Conservation (phyloP, 495 filamentous ascomycete genomes). For the Neurospora sp. region DNA sequence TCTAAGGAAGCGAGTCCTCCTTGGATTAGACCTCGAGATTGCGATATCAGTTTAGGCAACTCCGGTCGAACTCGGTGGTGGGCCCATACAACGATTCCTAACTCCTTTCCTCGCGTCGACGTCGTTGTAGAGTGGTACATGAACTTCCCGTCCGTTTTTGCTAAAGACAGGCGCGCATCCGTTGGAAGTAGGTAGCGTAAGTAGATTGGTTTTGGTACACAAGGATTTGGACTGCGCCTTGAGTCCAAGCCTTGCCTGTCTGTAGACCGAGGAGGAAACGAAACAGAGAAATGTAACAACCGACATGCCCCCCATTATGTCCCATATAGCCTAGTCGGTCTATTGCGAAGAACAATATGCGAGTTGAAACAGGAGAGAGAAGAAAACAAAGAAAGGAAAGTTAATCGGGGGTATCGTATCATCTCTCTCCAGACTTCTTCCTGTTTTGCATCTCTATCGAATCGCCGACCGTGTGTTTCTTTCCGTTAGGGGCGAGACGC, state of each 20-base stretch:
- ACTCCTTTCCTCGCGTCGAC: neutral
- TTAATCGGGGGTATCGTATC: neutral
- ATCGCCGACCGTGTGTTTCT: conserved; percentile 13
- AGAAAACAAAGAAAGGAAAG: neutral
- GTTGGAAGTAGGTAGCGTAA: neutral
- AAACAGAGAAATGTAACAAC: neutral
- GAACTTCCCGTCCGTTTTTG: neutral
- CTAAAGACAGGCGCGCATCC: neutral
- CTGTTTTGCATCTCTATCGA: conserved; percentile 34
- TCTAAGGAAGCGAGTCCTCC: neutral
- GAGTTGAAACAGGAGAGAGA: neutral
- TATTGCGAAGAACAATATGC: neutral
- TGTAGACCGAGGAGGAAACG: neutral
- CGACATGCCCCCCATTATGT: neutral
- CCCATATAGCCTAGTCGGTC: neutral
- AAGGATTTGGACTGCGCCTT: neutral
- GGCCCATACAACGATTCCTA: neutral
- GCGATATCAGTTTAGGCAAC: neutral
- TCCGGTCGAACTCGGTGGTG: neutral
- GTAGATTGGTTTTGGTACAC: neutral
- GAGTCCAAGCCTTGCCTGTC: neutral
- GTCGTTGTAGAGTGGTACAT: neutral
- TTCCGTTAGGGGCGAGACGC: neutral
- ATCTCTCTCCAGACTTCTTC: conserved; percentile 16
- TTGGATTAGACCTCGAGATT: neutral